Base-by-base conservation (phyloP, 78 protist genomes). In the Diacronema lutheri region DNA sequence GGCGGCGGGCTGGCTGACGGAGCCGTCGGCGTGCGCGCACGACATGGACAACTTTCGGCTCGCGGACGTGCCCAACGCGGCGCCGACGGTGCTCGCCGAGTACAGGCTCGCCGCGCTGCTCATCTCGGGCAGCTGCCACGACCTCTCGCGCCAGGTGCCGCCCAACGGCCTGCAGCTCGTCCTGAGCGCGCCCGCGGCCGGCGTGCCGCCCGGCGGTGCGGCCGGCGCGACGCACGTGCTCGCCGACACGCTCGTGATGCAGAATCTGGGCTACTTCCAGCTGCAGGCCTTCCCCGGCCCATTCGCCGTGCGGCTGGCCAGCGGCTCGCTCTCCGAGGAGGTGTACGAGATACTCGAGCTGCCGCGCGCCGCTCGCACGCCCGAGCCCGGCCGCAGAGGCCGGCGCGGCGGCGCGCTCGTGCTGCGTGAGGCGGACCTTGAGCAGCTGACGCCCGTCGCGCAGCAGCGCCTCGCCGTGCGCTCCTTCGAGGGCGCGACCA, bases 241-340 rank as follows among this genome's bases (percentile, higher is more conserved):
- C n/a, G 7, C 33, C 14, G 91, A 89, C 82, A 92, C 94, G 35
- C 80, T 89, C 2, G 94, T 92, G 44, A 92, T 92, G 94, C 55
- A 82, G 14, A 90, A 85, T 46, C 38, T 83, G 50, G 98, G 97
- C 38, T 95, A 95, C 84, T 95, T 94, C 64, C 98, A 95, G 84
- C 89, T 95, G 33, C 82, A 95, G 81, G 90, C 94, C 11, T 37
- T 62, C 11, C 98, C 98, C 16, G 97, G 96, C n/a, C 64, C 77
- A 26, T 95, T 93, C 93, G 33, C 7, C 19, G 79, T 95, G 31
- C 21, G 19, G 9, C 46, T 93, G 56, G 55, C 33, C n/a, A n/a
- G 41, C 0, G 90, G 82, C 50, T 44, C 50, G 37, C 58, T 56
- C 26, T 71, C 79, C 14, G 41, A 56, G 12, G 79, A 71, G 58